Evolutionary conservation across 352 stramenopile species (phyloP).

Genomic region (Blastocystis hominis): DNA sequence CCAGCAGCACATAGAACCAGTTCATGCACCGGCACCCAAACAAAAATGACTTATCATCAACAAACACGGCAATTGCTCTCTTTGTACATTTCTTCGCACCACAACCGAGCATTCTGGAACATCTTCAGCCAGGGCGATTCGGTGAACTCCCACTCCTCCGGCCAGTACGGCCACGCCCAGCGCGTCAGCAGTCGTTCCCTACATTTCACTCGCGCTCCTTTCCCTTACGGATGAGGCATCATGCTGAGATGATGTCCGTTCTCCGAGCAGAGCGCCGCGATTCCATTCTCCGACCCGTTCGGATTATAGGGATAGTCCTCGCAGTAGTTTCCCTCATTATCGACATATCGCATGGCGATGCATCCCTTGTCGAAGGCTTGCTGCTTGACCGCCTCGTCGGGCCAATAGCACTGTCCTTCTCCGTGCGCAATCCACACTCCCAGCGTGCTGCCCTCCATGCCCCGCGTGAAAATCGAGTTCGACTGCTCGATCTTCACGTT

Average conservation of each 20-base stretch:
- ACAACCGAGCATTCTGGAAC: slow-evolving; percentile 93
- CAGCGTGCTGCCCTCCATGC: slow-evolving; percentile 88
- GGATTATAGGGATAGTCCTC: slow-evolving; percentile 96
- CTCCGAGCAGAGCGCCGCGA: slow-evolving; percentile 86
- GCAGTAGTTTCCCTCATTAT: slow-evolving; percentile 77
- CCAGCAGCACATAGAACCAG: too few relatives aligned
- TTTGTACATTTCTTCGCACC: slow-evolving; percentile 72
- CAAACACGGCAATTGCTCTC: neutral
- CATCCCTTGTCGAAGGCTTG: slow-evolving; percentile 77
- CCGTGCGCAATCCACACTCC: slow-evolving; percentile 94
- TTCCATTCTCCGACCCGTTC: slow-evolving; percentile 89
- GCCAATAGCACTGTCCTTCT: slow-evolving; percentile 87
- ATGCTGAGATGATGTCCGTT: slow-evolving; percentile 93
- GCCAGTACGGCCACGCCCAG: slow-evolving; percentile 92
- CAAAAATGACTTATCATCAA: neutral
- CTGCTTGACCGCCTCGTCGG: slow-evolving; percentile 77
- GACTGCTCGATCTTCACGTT: slow-evolving; percentile 84
- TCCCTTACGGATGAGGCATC: slow-evolving; percentile 86
- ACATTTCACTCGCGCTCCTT: neutral
- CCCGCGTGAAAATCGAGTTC: slow-evolving; percentile 88
- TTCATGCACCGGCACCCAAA: too few relatives aligned
- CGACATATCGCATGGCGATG: slow-evolving; percentile 88
- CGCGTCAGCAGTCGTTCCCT: slow-evolving; percentile 85
- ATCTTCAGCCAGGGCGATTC: slow-evolving; percentile 88
- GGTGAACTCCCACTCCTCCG: slow-evolving; percentile 71